These are phyloP conservation scores for Biscogniauxia mediterranea DNA, from an alignment of 2,329 filamentous ascomycete species.

Conservation along the genomic window DNA sequence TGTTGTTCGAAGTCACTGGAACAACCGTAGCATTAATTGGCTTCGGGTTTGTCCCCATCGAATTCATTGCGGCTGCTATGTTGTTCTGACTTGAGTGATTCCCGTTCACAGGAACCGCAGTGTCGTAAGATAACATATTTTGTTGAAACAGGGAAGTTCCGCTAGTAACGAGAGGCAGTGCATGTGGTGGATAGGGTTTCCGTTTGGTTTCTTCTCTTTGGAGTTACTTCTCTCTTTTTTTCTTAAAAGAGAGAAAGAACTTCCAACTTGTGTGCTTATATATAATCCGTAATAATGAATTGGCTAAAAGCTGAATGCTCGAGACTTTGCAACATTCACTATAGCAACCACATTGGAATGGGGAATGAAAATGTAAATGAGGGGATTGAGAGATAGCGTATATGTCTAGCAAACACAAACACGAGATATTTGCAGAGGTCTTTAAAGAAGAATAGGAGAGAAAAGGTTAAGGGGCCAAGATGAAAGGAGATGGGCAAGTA, in stretches of 20 bases:
- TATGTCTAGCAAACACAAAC: conserved; percentile 1
- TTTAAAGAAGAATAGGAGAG: conserved; percentile 2
- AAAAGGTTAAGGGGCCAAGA: conserved; percentile 6
- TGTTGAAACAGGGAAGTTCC: background rate
- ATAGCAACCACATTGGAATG: too few relatives aligned
- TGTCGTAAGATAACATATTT: conserved; percentile 52
- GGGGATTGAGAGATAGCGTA: conserved; percentile 1
- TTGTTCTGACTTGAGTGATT: conserved; percentile 33
- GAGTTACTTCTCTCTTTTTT: too few relatives aligned
- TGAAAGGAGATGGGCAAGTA: conserved; percentile 20
- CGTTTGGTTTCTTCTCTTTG: background rate
- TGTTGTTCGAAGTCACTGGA: conserved; percentile 31
- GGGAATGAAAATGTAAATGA: too few relatives aligned
- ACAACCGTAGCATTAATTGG: conserved; percentile 31
- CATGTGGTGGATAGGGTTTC: background rate
- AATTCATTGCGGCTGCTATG: conserved; percentile 29
- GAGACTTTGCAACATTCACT: too few relatives aligned
- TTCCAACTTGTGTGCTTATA: too few relatives aligned
- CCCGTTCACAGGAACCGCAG: conserved; percentile 44
- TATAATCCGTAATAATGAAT: too few relatives aligned
- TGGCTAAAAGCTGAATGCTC: too few relatives aligned
- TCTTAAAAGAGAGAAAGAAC: too few relatives aligned
- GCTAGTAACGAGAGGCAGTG: background rate
- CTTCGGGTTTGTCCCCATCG: conserved; percentile 28
- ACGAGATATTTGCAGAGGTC: conserved; percentile 6